phyloP scores from a whole-genome alignment of 257 asterid genomes.

The Nicotiana tabacum region DNA sequence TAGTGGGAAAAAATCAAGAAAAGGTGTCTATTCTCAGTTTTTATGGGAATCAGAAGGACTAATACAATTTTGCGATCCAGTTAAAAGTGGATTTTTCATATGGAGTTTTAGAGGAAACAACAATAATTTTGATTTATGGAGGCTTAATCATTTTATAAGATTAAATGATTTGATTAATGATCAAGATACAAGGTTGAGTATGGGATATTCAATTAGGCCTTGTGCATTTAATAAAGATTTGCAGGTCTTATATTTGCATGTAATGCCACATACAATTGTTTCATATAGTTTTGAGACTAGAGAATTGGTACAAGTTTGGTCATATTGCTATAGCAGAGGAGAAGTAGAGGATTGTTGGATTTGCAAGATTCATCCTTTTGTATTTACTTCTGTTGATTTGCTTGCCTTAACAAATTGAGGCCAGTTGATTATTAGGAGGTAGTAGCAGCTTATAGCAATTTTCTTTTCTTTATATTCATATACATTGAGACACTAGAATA shows the following conservation, averaged over 20 bases:
- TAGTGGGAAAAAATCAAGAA: not conserved
- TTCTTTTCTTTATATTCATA: not conserved
- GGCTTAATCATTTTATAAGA: conserved; percentile 1
- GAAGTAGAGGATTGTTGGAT: not conserved
- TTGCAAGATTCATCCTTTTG: conserved; percentile 7
- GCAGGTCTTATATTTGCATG: conserved; percentile 13
- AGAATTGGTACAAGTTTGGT: conserved; percentile 12
- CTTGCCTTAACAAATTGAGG: not conserved
- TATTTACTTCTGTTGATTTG: conserved; percentile 15
- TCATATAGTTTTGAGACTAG: conserved; percentile 22
- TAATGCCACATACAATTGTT: conserved; percentile 13
- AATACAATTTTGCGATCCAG: conserved; percentile 12
- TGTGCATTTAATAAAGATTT: conserved; percentile 25
- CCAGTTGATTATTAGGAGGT: not conserved
- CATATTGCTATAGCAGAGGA: not conserved
- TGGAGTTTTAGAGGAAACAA: conserved; percentile 5
- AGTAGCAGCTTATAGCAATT: not conserved
- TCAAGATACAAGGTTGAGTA: not conserved
- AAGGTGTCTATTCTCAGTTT: conserved; percentile 3
- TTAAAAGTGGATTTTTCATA: not conserved
- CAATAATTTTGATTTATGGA: not conserved
- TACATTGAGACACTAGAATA: not conserved
- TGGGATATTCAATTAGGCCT: conserved; percentile 3
- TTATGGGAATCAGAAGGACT: conserved; percentile 23
- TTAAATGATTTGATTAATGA: not conserved